Conservation (phyloP, 2,329 filamentous ascomycete genomes). For the Monosporascus ibericus region DNA sequence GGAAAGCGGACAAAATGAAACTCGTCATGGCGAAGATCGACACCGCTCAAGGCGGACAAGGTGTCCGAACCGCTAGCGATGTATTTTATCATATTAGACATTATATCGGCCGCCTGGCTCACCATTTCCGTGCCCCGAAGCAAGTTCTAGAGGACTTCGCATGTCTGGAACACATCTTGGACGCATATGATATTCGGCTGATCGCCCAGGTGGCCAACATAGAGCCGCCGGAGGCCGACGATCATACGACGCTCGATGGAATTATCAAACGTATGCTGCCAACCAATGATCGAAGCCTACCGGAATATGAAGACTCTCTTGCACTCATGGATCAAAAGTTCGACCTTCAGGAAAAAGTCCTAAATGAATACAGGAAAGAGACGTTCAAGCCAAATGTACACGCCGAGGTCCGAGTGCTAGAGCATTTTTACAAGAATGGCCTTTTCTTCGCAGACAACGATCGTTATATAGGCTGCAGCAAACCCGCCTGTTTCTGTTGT, state of each 20-base stretch:
- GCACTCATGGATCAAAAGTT: slow-evolving; percentile 22
- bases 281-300: slow-evolving; percentile 4
- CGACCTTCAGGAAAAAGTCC: slow-evolving; percentile 17
- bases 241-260: slow-evolving; percentile 20
- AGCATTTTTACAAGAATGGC: slow-evolving; percentile 33
- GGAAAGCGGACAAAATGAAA: neutral
- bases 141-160: slow-evolving; percentile 29
- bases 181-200: slow-evolving; percentile 19
- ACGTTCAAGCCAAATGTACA: slow-evolving; percentile 30
- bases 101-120: slow-evolving; percentile 38
- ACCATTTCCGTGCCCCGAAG: slow-evolving; percentile 32
- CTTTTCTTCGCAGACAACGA: slow-evolving; percentile 33
- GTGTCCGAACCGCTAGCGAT: neutral
- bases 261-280: slow-evolving; percentile 28
- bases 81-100: slow-evolving; percentile 30
- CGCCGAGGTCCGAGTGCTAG: slow-evolving; percentile 41
- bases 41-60: neutral
- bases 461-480: slow-evolving; percentile 44
- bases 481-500: slow-evolving; percentile 45
- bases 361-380: slow-evolving; percentile 17
- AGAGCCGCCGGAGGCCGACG: slow-evolving; percentile 18
- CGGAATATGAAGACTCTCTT: slow-evolving; percentile 10
- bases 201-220: slow-evolving; percentile 9
- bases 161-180: slow-evolving; percentile 26
- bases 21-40: slow-evolving; percentile 6